phyloP scores from a whole-genome alignment of 768 basidiomycete species.

The Infundibulicybe gibba region DNA sequence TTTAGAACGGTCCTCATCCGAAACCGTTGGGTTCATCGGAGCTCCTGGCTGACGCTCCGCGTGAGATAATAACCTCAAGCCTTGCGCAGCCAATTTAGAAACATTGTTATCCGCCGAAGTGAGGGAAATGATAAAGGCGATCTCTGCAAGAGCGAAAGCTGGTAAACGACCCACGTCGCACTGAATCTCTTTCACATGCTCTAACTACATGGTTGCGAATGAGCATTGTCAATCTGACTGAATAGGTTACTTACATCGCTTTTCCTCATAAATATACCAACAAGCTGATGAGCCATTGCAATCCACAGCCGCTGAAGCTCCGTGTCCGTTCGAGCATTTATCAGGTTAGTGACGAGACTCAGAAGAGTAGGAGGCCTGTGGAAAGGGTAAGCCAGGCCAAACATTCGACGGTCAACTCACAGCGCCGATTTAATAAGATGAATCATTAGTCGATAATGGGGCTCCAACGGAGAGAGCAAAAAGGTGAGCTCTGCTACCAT shows the following conservation, averaged over 20 bases:
- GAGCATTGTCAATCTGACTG: neutral
- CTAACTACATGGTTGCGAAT: slow-evolving; percentile 5
- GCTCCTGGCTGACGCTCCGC: slow-evolving; percentile 62
- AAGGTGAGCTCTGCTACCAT: slow-evolving; percentile 41
- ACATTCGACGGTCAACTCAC: slow-evolving; percentile 26
- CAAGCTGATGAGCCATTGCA: slow-evolving; percentile 52
- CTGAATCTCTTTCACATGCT: slow-evolving; percentile 46
- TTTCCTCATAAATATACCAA: slow-evolving; percentile 51
- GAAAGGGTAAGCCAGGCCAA: slow-evolving; percentile 4
- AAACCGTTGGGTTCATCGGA: slow-evolving; percentile 44
- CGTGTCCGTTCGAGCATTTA: slow-evolving; percentile 55
- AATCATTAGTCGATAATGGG: slow-evolving; percentile 29
- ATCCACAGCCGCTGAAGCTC: slow-evolving; percentile 71
- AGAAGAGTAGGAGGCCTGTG: slow-evolving; percentile 39
- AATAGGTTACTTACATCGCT: slow-evolving; percentile 35
- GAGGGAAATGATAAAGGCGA: slow-evolving; percentile 67
- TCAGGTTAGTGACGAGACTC: slow-evolving; percentile 52
- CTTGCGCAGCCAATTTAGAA: slow-evolving; percentile 64
- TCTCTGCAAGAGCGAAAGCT: slow-evolving; percentile 66
- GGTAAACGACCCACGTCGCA: slow-evolving; percentile 48
- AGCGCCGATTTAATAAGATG: slow-evolving; percentile 43
- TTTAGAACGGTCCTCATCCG: slow-evolving; percentile 61
- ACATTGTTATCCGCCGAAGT: slow-evolving; percentile 67
- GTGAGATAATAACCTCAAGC: slow-evolving; percentile 64
- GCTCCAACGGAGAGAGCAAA: slow-evolving; percentile 35